phyloP scores from a whole-genome alignment of 495 filamentous ascomycete species.

The Aspergillus taichungensis region DNA sequence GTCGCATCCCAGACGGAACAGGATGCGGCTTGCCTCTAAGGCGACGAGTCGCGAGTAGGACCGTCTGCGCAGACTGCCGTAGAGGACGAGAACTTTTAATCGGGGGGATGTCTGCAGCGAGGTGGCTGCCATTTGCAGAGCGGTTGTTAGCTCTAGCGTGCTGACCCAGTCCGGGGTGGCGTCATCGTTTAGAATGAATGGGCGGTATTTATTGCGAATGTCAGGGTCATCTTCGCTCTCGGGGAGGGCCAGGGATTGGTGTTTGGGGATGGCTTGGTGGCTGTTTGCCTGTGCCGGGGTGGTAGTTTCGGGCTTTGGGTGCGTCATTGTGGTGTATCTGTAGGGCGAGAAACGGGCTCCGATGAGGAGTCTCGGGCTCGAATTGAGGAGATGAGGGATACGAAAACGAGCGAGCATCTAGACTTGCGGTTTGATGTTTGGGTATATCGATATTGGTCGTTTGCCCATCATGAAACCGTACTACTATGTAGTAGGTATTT shows the following conservation, averaged over 20 bases:
- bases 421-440: too few species aligned
- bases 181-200: conserved; percentile 42
- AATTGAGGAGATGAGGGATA: too few species aligned
- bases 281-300: conserved; percentile 3
- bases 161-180: conserved; percentile 44
- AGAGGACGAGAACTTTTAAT: conserved; percentile 54
- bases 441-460: background rate
- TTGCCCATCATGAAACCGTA: background rate
- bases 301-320: background rate
- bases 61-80: conserved; percentile 50
- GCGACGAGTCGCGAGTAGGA: conserved; percentile 57
- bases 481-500: background rate
- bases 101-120: conserved; percentile 32
- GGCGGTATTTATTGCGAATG: conserved; percentile 47
- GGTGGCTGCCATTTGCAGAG: conserved; percentile 42
- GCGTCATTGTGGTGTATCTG: background rate
- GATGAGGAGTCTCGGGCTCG: too few species aligned
- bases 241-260: conserved; percentile 34
- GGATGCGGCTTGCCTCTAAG: conserved; percentile 50
- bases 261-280: background rate
- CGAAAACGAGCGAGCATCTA: too few species aligned
- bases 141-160: conserved; percentile 48
- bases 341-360: too few species aligned
- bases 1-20: conserved; percentile 60
- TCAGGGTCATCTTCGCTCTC: conserved; percentile 36